A percentile compares a stretch with the other conserved stretches of the same genome.
Evolutionary conservation across 2,329 filamentous ascomycete species (phyloP).

Genomic region (Talaromyces sp.): DNA sequence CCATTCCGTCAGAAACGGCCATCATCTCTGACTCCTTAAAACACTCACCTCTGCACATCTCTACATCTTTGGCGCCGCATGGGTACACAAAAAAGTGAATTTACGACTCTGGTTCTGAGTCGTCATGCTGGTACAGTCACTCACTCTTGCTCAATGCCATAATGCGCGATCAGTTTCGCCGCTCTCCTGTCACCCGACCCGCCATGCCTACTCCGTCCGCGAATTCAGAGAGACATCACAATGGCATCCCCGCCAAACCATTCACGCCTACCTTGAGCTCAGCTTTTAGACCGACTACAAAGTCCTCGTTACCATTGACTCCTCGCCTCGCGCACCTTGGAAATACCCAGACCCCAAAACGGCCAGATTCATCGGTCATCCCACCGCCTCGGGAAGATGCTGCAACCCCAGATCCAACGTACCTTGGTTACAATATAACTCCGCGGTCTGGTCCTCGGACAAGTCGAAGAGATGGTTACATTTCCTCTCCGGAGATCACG

Average conservation of each 20-base stretch:
- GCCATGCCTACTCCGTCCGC: slow-evolving; percentile 39
- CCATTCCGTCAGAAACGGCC: slow-evolving; percentile 5
- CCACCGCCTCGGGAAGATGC: slow-evolving; percentile 48
- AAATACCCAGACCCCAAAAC: slow-evolving; percentile 30
- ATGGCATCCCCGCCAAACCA: slow-evolving; percentile 51
- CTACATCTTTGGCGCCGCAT: not conserved
- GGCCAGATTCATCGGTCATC: slow-evolving; percentile 33
- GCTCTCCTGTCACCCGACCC: slow-evolving; percentile 29
- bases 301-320: slow-evolving; percentile 50
- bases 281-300: slow-evolving; percentile 54
- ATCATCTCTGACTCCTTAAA: not conserved
- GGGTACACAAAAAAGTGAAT: not conserved
- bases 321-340: slow-evolving; percentile 54
- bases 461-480: slow-evolving; percentile 65
- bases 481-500: slow-evolving; percentile 61
- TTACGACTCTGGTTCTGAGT: slow-evolving; percentile 24
- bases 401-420: slow-evolving; percentile 52
- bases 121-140: slow-evolving; percentile 34
- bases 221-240: slow-evolving; percentile 52
- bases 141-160: slow-evolving; percentile 43
- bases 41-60: not conserved
- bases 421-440: slow-evolving; percentile 67
- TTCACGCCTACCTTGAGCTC: slow-evolving; percentile 67
- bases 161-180: slow-evolving; percentile 39
- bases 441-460: slow-evolving; percentile 73